phyloP scores from a whole-genome alignment of 306 rosid species.

The Ormosia emarginata region DNA sequence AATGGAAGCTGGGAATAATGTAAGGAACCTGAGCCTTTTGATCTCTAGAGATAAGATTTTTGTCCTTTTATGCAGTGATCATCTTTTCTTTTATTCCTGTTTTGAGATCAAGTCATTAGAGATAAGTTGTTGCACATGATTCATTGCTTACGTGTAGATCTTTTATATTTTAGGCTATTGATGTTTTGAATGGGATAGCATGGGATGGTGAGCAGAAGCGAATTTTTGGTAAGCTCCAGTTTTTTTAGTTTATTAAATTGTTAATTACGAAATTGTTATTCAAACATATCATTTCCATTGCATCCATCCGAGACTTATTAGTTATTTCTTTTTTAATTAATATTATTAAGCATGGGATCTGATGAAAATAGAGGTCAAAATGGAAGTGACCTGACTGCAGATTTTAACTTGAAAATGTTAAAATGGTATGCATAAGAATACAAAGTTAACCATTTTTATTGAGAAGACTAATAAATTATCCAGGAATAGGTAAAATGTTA shows the following conservation, averaged over 20 bases:
- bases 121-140: background rate
- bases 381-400: background rate
- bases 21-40: conserved; percentile 45
- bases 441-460: background rate
- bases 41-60: background rate
- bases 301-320: background rate
- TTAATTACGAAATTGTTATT: background rate
- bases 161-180: conserved; percentile 42
- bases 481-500: background rate
- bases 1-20: conserved; percentile 45
- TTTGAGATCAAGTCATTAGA: background rate
- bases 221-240: conserved; percentile 58
- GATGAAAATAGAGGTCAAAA: background rate
- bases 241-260: background rate
- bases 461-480: background rate
- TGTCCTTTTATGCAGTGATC: background rate
- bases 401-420: background rate
- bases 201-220: conserved; percentile 66
- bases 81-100: background rate
- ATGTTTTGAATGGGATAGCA: conserved; percentile 92
- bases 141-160: conserved; percentile 1
- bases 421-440: background rate
- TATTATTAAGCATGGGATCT: background rate
- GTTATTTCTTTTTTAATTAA: background rate
- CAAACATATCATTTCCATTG: background rate